A percentile compares a stretch with the other conserved stretches of the same genome.
Conservation (phyloP, 2,329 filamentous ascomycete genomes). For the Lecanicillium sp. region DNA sequence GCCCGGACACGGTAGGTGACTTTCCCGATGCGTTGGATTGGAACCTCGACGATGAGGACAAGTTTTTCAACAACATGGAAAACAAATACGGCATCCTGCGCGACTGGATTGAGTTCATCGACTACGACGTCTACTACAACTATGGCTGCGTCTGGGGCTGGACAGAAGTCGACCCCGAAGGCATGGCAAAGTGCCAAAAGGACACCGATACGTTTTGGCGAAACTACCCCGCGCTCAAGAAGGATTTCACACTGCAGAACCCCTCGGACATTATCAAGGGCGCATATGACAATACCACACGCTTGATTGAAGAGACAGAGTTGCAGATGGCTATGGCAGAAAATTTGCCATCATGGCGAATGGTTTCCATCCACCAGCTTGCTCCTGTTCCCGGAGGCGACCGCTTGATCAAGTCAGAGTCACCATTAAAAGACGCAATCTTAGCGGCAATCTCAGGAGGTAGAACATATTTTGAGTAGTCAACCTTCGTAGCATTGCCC, state of each 20-base stretch:
- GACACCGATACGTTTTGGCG: constrained; percentile 1
- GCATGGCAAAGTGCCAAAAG: neutral
- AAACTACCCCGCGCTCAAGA: constrained; percentile 1
- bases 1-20: neutral
- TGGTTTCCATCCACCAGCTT: constrained; percentile 7
- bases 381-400: neutral
- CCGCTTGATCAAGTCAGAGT: constrained; percentile 1
- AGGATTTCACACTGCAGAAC: neutral
- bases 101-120: constrained; percentile 1
- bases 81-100: constrained; percentile 1
- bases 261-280: neutral
- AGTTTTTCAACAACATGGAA: constrained; percentile 3
- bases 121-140: constrained; percentile 4
- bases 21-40: neutral
- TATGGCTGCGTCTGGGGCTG: constrained; percentile 2
- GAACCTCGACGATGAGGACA: constrained; percentile 3
- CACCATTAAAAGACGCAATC: neutral
- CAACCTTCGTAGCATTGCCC: constrained; percentile 1
- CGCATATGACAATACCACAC: neutral
- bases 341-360: neutral
- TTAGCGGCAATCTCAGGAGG: constrained; percentile 1
- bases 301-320: constrained; percentile 1
- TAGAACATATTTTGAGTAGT: constrained; percentile 3
- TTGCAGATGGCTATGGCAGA: constrained; percentile 1
- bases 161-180: neutral